Evolutionary conservation across 2,329 filamentous ascomycete genomes (phyloP).

Genomic region (Aspergillus ibericus): DNA sequence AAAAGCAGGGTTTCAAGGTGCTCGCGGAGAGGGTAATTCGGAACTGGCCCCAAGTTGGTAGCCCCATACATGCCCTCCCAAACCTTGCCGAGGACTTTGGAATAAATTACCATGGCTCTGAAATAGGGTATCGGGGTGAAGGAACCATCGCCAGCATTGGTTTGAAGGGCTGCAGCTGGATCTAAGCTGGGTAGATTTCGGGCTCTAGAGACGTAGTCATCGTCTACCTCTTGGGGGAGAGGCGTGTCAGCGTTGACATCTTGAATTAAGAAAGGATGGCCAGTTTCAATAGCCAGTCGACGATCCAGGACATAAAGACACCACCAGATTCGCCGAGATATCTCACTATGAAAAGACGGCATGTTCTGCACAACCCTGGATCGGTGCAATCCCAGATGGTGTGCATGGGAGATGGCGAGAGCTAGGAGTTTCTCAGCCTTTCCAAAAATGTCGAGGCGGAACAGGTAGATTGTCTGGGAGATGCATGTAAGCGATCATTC

Average conservation of each 20-base stretch:
- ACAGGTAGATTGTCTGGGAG: constrained; percentile 23
- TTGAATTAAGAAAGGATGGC: constrained; percentile 28
- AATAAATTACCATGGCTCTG: constrained; percentile 22
- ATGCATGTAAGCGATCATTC: neutral
- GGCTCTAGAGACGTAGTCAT: constrained; percentile 15
- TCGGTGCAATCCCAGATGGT: constrained; percentile 25
- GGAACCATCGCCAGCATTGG: neutral
- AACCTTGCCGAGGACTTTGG: constrained; percentile 21
- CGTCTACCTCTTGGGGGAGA: constrained; percentile 18
- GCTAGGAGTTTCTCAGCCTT: constrained; percentile 17
- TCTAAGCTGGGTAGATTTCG: neutral
- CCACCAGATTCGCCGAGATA: constrained; percentile 33
- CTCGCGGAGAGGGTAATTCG: constrained; percentile 13
- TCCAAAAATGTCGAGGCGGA: constrained; percentile 16
- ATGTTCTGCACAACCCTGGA: constrained; percentile 16
- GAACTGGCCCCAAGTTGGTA: neutral
- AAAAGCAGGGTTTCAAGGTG: constrained; percentile 18
- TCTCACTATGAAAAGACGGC: constrained; percentile 20
- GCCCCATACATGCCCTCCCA: constrained; percentile 26
- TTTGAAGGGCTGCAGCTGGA: neutral
- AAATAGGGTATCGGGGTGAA: constrained; percentile 19
- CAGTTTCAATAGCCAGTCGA: constrained; percentile 25
- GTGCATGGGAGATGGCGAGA: constrained; percentile 21
- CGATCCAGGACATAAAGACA: constrained; percentile 27
- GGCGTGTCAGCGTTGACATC: constrained; percentile 25